A percentile compares a stretch with the other conserved stretches of the same genome.
phyloP scores from a whole-genome alignment of 768 basidiomycete genomes.

The Lanmaoa rubissima region DNA sequence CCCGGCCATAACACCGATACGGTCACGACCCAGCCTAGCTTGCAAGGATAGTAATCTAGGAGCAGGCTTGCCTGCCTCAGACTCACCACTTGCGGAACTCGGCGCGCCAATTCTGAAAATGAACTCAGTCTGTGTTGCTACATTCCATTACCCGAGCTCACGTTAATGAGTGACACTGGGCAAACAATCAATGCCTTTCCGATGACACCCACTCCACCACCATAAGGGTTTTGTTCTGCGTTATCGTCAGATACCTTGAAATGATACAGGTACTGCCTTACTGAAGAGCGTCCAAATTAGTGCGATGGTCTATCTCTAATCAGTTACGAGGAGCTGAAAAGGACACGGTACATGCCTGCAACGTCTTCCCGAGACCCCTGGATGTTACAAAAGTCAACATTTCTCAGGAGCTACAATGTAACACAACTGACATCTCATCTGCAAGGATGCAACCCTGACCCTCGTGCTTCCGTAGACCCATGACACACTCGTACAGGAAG shows the following conservation, averaged over 20 bases:
- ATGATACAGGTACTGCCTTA: conserved; percentile 37
- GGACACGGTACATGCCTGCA: conserved; percentile 50
- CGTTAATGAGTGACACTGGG: conserved; percentile 86
- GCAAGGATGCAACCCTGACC: conserved; percentile 94
- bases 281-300: conserved; percentile 91
- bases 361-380: conserved; percentile 97
- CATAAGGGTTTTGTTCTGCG: conserved; percentile 83
- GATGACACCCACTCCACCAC: conserved; percentile 48
- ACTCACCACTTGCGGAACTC: conserved; percentile 95
- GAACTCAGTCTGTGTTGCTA: background rate
- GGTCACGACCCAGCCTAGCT: conserved; percentile 53
- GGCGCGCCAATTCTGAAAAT: conserved; percentile 82
- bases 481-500: conserved; percentile 95
- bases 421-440: conserved; percentile 77
- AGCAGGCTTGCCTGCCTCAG: background rate
- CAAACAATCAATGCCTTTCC: conserved; percentile 91
- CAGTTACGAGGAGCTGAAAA: conserved; percentile 1
- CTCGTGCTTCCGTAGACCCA: conserved; percentile 90
- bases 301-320: conserved; percentile 62
- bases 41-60: background rate
- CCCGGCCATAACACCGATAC: conserved; percentile 56
- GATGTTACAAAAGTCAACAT: conserved; percentile 7
- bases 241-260: background rate
- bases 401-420: conserved; percentile 1
- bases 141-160: conserved; percentile 35